Base-by-base conservation (phyloP, 2,329 filamentous ascomycete species). In the Alternaria sp. region DNA sequence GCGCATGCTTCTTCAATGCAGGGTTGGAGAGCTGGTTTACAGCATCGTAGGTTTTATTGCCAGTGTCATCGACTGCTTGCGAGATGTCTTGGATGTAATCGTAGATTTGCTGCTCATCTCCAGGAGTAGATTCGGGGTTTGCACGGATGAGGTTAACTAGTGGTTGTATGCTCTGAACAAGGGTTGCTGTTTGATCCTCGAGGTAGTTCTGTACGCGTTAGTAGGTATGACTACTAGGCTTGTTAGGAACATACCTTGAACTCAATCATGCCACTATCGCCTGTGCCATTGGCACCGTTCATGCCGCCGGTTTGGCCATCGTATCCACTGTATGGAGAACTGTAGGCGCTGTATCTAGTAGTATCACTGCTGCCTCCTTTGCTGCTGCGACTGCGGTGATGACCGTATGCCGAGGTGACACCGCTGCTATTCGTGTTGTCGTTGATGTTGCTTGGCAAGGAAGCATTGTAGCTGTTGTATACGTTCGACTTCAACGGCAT, bases 91-190 rank as follows among this genome's bases (percentile, higher is more conserved):
- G 84, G 63, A 95, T 90, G 74, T 93, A 87, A n/a, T 83, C 83
- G 36, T 85, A 85, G 60, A 95, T 89, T 64, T 88, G 73, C 52
- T 73, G 69, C 32, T 77, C 74, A 43, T 80, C 77, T 7, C 65
- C 67, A 3, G 74, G 67, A 2, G 71, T 71, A 1, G 69, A 71
- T 10, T 62, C 63, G 8, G 76, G 71, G 4, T 65, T 74, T 8
- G 73, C 85, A 27, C 86, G 86, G 62, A 96, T 89, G 59, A 88
- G 85, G 58, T 86, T 82, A 48, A 96, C 92, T 8, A 97, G 86
- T n/a, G 89, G 87, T 78, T 95, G 92, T 65, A 96, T 93, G 45
- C 89, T 91, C 67, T 92, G 88, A 27, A 95, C 90, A 60, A 97
- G 85, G 3, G 89, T 82, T 52, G 92, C 91, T 11, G 91, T 94